Conservation (phyloP, 257 asterid genomes). For the Lithospermum erythrorhizon region DNA sequence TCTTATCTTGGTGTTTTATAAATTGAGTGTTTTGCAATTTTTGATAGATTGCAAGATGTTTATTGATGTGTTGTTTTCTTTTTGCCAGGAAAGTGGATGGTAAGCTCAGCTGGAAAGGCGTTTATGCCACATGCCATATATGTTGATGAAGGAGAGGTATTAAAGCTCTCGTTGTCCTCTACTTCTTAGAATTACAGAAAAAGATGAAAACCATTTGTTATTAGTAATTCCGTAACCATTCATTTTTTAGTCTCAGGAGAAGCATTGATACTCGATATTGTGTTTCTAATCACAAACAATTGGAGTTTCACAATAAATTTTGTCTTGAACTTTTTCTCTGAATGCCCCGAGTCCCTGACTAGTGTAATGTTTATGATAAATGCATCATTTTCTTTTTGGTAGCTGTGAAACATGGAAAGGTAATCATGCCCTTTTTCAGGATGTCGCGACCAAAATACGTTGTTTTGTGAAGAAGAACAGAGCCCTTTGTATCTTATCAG, state of each 20-base stretch:
- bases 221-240: not conserved
- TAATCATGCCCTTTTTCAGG: slow-evolving; percentile 1
- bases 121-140: slow-evolving; percentile 34
- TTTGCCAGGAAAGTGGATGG: slow-evolving; percentile 41
- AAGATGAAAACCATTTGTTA: not conserved
- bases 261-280: not conserved
- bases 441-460: slow-evolving; percentile 4
- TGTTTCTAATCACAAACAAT: not conserved
- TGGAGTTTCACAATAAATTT: not conserved
- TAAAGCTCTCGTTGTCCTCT: not conserved
- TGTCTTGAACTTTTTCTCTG: not conserved
- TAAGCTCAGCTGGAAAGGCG: slow-evolving; percentile 36
- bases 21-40: not conserved
- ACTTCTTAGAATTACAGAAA: not conserved
- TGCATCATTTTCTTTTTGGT: not conserved
- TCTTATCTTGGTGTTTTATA: not conserved
- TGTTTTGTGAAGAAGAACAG: not conserved
- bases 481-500: slow-evolving; percentile 8
- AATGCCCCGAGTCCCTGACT: not conserved
- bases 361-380: not conserved
- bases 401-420: not conserved
- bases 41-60: not conserved
- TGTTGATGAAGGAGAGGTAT: slow-evolving; percentile 31
- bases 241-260: not conserved
- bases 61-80: not conserved